Conservation (phyloP, 2,329 filamentous ascomycete species). For the Claviceps sp. region DNA sequence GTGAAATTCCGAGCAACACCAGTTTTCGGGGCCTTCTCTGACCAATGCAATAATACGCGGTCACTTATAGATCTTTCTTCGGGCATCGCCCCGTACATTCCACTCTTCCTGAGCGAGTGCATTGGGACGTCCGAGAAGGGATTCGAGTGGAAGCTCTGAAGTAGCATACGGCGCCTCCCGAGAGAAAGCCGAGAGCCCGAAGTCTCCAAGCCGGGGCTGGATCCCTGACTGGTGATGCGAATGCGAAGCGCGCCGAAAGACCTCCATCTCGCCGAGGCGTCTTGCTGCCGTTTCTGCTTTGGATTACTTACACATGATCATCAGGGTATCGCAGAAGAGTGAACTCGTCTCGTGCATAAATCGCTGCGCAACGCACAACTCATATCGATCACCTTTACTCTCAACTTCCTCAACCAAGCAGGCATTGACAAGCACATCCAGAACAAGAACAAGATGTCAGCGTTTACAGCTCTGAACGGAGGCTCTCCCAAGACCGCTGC, state of each 20-base stretch:
- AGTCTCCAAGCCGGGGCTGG: conserved; percentile 4
- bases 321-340: not conserved
- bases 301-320: not conserved
- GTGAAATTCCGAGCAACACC: not conserved
- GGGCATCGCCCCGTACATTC: not conserved
- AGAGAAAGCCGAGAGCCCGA: not conserved
- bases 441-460: conserved; percentile 25
- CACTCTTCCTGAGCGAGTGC: not conserved
- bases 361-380: not conserved
- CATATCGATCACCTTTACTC: not conserved
- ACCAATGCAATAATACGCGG: not conserved
- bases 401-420: not conserved
- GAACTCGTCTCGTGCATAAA: not conserved
- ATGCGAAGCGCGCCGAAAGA: not conserved
- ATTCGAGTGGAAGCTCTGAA: not conserved
- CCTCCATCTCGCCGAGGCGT: conserved; percentile 8
- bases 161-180: not conserved
- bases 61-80: not conserved
- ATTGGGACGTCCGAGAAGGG: not conserved
- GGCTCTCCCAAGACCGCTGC: conserved; percentile 31
- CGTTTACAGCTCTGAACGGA: conserved; percentile 40
- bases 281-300: not conserved
- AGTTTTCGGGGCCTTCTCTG: not conserved
- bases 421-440: not conserved
- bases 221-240: conserved; percentile 1